These are phyloP conservation scores for Begonia peltatifolia DNA, from an alignment of 306 rosid species.

Conservation along the genomic window DNA sequence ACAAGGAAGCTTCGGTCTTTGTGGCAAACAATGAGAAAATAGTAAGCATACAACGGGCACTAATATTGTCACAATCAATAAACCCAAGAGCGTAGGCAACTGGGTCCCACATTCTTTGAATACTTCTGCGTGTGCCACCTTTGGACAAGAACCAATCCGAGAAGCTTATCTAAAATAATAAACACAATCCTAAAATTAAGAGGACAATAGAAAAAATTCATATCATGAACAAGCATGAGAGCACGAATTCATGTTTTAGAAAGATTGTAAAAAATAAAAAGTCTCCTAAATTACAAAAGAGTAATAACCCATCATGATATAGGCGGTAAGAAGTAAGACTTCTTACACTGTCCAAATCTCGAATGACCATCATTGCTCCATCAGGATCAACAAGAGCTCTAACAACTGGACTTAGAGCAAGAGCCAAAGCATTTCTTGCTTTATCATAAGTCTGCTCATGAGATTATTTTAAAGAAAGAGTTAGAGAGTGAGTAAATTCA, in stretches of 20 bases:
- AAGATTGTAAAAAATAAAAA: neutral
- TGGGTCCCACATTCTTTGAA: conserved; percentile 90
- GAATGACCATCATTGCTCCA: conserved; percentile 79
- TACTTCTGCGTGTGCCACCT: conserved; percentile 93
- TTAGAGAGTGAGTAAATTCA: conserved; percentile 4
- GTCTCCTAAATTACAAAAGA: no score
- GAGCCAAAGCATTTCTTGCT: conserved; percentile 96
- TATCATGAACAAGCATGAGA: conserved; percentile 6
- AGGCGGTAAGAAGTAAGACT: conserved; percentile 3
- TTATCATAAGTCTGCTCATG: conserved; percentile 75
- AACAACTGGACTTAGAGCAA: conserved; percentile 94
- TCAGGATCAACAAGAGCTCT: conserved; percentile 92
- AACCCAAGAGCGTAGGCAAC: conserved; percentile 99
- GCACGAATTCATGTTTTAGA: neutral
- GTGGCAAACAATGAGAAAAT: conserved; percentile 95
- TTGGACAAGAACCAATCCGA: conserved; percentile 97
- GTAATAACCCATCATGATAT: no score
- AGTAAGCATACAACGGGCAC: conserved; percentile 99
- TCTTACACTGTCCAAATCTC: conserved; percentile 86
- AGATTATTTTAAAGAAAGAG: conserved; percentile 5
- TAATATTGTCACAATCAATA: conserved; percentile 94
- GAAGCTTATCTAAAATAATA: conserved; percentile 52
- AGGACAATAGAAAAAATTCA: neutral
- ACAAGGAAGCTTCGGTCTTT: conserved; percentile 92
- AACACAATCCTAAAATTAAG: neutral